Evolutionary conservation across 768 basidiomycete species (phyloP).

Genomic region (Boletus pseudopeckii): DNA sequence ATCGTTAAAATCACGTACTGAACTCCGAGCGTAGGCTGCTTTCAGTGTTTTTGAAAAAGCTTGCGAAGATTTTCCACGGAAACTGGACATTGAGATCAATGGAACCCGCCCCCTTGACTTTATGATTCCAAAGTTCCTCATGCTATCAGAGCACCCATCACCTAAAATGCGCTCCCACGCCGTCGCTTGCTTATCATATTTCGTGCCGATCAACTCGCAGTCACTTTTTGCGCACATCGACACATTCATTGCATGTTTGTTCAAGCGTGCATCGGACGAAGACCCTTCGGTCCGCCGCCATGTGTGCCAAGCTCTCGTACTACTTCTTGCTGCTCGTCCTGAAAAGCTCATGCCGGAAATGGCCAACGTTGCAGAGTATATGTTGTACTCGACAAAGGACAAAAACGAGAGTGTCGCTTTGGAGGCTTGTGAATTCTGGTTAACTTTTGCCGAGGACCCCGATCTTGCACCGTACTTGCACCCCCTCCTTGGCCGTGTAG

Average conservation of each 20-base stretch:
- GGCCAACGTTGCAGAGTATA: conserved; percentile 93
- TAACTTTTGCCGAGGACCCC: conserved; percentile 95
- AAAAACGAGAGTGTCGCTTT: conserved; percentile 94
- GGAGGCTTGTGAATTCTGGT: conserved; percentile 99
- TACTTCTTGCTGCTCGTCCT: conserved; percentile 88
- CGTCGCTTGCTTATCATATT: conserved; percentile 91
- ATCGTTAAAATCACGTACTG: conserved; percentile 9
- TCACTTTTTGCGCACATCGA: conserved; percentile 91
- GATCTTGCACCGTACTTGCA: conserved; percentile 81
- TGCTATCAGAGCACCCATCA: conserved; percentile 78
- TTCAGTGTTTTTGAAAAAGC: conserved; percentile 94
- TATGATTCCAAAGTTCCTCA: conserved; percentile 94
- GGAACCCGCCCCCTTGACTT: conserved; percentile 92
- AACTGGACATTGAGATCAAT: conserved; percentile 90
- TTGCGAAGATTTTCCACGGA: conserved; percentile 94
- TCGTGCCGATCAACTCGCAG: conserved; percentile 83
- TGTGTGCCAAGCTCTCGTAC: conserved; percentile 93
- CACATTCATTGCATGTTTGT: conserved; percentile 86
- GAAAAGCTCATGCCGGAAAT: conserved; percentile 98
- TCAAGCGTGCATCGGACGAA: conserved; percentile 93
- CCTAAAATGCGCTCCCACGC: conserved; percentile 92
- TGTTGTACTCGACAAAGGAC: conserved; percentile 98
- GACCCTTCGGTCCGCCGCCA: conserved; percentile 90
- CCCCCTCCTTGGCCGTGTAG: conserved; percentile 86
- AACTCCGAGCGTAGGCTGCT: conserved; percentile 56